Percentiles rank a stretch among this genome's conserved stretches.
Conservation (phyloP, 1,284 basidiomycete genomes). For the Cryptococcus sp. region DNA sequence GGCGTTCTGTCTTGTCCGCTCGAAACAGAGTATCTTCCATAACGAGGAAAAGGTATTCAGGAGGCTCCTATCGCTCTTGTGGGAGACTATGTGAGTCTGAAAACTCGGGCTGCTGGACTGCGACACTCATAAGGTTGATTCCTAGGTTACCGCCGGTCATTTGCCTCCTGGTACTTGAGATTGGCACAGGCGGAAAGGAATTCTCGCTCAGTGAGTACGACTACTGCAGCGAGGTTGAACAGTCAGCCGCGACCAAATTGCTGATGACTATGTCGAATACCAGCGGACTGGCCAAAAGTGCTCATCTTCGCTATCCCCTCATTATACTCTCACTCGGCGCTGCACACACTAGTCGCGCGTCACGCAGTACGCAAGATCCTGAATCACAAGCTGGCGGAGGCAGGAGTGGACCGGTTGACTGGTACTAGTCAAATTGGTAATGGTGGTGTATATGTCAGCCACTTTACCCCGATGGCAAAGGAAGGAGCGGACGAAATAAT, state of each 20-base stretch:
- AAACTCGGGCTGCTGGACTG: too few relatives aligned
- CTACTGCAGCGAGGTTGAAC: too few relatives aligned
- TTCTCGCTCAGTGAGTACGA: too few relatives aligned
- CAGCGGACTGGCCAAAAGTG: too few relatives aligned
- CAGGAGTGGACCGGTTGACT: background rate
- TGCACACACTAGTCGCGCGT: background rate
- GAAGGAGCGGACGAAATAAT: too few relatives aligned
- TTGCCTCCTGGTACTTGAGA: conserved; percentile 1
- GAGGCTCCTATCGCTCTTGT: conserved; percentile 8
- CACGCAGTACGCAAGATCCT: background rate
- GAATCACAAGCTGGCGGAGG: background rate
- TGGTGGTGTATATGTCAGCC: too few relatives aligned
- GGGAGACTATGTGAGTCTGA: conserved; percentile 9
- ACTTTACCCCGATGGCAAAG: too few relatives aligned
- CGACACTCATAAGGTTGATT: background rate
- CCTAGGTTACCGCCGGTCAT: conserved; percentile 8
- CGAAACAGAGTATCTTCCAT: conserved; percentile 11
- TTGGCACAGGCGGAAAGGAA: too few relatives aligned
- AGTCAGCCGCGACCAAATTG: too few relatives aligned
- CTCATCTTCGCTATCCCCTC: background rate
- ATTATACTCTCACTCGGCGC: background rate
- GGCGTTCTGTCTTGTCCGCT: conserved; percentile 10
- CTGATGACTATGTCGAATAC: too few relatives aligned
- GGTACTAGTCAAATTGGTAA: too few relatives aligned
- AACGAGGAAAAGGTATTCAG: conserved; percentile 9